phyloP scores from a whole-genome alignment of 2,329 filamentous ascomycete genomes.

The Penicillium sp. region DNA sequence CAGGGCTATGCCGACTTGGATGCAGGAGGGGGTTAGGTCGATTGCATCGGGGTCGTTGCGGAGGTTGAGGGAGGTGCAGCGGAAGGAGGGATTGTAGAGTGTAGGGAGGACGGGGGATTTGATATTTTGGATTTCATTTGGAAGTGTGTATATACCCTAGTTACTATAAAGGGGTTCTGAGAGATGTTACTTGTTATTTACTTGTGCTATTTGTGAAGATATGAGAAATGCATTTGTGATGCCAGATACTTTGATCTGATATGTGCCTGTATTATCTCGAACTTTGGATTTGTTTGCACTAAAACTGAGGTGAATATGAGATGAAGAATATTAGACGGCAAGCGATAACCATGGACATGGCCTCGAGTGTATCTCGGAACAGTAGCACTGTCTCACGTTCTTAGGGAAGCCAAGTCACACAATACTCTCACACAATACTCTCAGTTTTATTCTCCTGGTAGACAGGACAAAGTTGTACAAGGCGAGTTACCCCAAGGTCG shows the following conservation, averaged over 20 bases:
- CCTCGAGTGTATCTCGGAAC: background rate
- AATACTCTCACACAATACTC: no score
- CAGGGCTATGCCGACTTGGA: slow-evolving; percentile 51
- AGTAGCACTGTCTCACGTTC: background rate
- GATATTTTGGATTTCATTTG: background rate
- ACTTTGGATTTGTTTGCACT: background rate
- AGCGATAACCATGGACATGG: no score
- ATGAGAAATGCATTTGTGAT: background rate
- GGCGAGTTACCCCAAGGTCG: background rate
- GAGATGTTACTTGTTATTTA: background rate
- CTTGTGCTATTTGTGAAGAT: background rate
- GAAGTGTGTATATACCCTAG: background rate
- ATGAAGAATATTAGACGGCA: no score
- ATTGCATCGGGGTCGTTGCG: slow-evolving; percentile 34
- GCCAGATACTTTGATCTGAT: background rate
- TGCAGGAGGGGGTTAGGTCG: slow-evolving; percentile 51
- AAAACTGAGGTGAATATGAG: no score
- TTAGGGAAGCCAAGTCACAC: no score
- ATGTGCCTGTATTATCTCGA: background rate
- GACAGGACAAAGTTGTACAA: background rate
- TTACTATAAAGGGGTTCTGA: background rate
- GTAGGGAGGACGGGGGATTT: background rate
- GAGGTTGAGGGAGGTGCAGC: slow-evolving; percentile 31
- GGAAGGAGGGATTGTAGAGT: slow-evolving; percentile 15
- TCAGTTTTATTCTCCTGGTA: no score